phyloP scores from a whole-genome alignment of 495 filamentous ascomycete genomes.

The Penicillium crystallinum region DNA sequence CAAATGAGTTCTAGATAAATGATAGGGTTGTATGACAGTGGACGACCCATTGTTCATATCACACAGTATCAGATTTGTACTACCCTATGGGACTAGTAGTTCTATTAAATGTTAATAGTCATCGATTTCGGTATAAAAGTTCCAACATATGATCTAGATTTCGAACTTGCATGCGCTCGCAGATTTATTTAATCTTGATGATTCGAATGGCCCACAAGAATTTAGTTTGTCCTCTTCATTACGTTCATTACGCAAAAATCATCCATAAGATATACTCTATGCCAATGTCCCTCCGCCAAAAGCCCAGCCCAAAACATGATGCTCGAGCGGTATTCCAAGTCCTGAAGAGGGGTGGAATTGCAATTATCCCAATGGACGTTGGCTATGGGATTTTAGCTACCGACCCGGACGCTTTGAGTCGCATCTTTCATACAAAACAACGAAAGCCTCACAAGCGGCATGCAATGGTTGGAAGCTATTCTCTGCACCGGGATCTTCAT shows the following conservation, averaged over 20 bases:
- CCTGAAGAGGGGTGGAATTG: conserved; percentile 18
- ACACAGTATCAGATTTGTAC: no score
- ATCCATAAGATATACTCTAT: neutral
- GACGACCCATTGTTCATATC: no score
- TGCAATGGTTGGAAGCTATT: conserved; percentile 22
- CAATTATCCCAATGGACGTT: conserved; percentile 22
- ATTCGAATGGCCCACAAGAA: no score
- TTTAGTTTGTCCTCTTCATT: no score
- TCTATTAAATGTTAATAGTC: no score
- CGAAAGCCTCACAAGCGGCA: conserved; percentile 21
- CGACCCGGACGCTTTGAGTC: conserved; percentile 10
- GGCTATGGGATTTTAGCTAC: conserved; percentile 22
- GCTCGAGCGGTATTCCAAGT: conserved; percentile 19
- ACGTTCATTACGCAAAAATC: no score
- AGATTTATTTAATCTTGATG: no score
- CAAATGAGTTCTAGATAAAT: neutral
- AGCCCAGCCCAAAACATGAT: conserved; percentile 4
- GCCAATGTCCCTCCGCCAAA: neutral
- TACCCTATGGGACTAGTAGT: no score
- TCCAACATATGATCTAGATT: no score
- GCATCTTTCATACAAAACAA: conserved; percentile 15
- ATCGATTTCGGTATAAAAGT: no score
- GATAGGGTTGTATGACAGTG: neutral
- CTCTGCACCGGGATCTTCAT: conserved; percentile 17
- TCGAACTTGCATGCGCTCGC: no score